Evolutionary conservation across 176 grass and related monocot genomes (phyloP), one percentile per base, ranked within the genome.

Genomic region (Avena insularis): DNA sequence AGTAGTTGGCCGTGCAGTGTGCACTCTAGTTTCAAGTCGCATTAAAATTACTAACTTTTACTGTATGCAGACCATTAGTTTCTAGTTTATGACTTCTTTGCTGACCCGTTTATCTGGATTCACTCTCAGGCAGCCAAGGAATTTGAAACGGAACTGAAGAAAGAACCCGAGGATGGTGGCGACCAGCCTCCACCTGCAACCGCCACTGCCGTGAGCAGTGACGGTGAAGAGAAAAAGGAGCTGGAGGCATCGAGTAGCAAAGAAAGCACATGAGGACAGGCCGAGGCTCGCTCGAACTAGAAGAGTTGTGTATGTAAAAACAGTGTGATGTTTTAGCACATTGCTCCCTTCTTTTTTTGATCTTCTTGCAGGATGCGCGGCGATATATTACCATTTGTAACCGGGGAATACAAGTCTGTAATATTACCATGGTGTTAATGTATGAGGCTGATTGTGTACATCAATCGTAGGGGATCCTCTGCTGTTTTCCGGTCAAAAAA

Each of bases 141-240:
- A 50, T 99, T 99, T 12, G 94, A 96, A 85, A 87, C 89, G 0
- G 97, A 96, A 55, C 86, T 96, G 80, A 96, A 92, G 75, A 93
- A 92, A 79, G 84, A 92, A 21, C 80, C 86, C 2, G 83, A 47
- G 58, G 89, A 89, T 75, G 75, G 78, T 0, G 88, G 61, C 0
- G 60, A 91, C 33, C 73, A 89, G 21, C 87, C 93, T 67, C 93
- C 91, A 57, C 70, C 91, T 1, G 54, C 62, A 17, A 93, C 78
- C 2, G 48, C 66, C 0, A 84, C 85, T 16, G 77, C 79, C 0
- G 80, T 93, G 27, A 15, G 58, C 17, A 76, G 58, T 4, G 84
- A 70, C 5, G 90, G 87, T 0, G 89, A 92, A 5, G 82, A 93
- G 50, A 81, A 85, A 38, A 81, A 78, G 64, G 87, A 94, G 81